These are phyloP conservation scores for Parastagonospora avenae DNA, from an alignment of 2,329 filamentous ascomycete genomes.

Conservation along the genomic window DNA sequence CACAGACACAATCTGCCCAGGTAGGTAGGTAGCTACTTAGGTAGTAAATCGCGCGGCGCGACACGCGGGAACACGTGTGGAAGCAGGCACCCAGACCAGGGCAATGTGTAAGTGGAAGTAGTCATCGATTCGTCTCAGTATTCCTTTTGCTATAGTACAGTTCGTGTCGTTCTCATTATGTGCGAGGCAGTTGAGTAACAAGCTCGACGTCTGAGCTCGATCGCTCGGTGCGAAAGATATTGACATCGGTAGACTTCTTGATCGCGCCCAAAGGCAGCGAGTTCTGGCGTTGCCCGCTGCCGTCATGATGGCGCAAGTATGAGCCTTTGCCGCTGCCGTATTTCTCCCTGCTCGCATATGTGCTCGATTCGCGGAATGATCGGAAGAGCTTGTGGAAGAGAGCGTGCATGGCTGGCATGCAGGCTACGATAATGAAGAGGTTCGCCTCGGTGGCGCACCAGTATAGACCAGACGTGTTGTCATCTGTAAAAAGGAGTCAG, in stretches of 20 bases:
- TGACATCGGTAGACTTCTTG: constrained; percentile 27
- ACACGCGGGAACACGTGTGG: background rate
- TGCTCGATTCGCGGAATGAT: constrained; percentile 13
- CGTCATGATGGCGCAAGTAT: constrained; percentile 17
- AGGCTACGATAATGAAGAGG: constrained; percentile 32
- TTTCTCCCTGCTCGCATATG: constrained; percentile 17
- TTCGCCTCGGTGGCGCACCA: constrained; percentile 35
- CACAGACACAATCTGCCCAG: too few species aligned
- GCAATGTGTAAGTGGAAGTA: background rate
- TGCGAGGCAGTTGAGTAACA: constrained; percentile 6
- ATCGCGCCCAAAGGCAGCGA: constrained; percentile 26
- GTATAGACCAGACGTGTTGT: constrained; percentile 30
- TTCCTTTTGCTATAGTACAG: background rate
- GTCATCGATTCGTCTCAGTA: background rate
- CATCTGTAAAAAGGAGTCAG: constrained; percentile 16
- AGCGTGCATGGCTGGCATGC: constrained; percentile 33
- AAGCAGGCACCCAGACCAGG: background rate
- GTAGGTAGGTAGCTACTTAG: too few species aligned
- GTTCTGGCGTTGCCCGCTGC: constrained; percentile 9
- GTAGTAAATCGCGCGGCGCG: too few species aligned
- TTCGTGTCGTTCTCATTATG: background rate
- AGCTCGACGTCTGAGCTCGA: constrained; percentile 28
- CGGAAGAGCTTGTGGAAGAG: constrained; percentile 22
- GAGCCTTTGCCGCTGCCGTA: constrained; percentile 21
- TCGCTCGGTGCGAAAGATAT: constrained; percentile 21